phyloP scores from a whole-genome alignment of 257 asterid species.

The Nicotiana tomentosiformis region DNA sequence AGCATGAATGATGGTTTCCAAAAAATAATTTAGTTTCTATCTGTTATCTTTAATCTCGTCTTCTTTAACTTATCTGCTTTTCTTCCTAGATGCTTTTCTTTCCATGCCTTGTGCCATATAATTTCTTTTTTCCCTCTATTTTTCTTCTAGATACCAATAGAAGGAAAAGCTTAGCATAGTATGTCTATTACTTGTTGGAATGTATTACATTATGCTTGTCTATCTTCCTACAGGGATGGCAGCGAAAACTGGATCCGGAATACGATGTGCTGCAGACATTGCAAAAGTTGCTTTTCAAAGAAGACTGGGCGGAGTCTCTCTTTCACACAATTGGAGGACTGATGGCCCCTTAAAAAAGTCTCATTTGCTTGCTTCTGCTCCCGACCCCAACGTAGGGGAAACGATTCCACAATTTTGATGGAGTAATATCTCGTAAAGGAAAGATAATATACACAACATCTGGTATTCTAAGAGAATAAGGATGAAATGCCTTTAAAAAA shows the following conservation, averaged over 20 bases:
- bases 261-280: slow-evolving; percentile 62
- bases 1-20: background rate
- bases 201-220: background rate
- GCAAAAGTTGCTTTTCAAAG: slow-evolving; percentile 70
- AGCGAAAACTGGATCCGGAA: slow-evolving; percentile 82
- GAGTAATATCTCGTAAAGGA: background rate
- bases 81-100: background rate
- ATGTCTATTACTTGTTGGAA: background rate
- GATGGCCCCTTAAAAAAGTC: slow-evolving; percentile 64
- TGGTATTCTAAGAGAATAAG: background rate
- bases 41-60: background rate
- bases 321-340: slow-evolving; percentile 66
- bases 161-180: background rate
- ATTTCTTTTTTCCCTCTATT: background rate
- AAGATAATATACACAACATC: background rate
- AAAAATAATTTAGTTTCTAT: background rate
- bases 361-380: background rate
- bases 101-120: background rate
- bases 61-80: background rate
- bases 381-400: background rate
- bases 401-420: background rate
- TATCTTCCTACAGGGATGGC: slow-evolving; percentile 65
- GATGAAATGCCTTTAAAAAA: background rate
- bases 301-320: slow-evolving; percentile 66
- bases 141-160: background rate